phyloP scores from a whole-genome alignment of 768 basidiomycete species.

The Boletus subcaerulescens region DNA sequence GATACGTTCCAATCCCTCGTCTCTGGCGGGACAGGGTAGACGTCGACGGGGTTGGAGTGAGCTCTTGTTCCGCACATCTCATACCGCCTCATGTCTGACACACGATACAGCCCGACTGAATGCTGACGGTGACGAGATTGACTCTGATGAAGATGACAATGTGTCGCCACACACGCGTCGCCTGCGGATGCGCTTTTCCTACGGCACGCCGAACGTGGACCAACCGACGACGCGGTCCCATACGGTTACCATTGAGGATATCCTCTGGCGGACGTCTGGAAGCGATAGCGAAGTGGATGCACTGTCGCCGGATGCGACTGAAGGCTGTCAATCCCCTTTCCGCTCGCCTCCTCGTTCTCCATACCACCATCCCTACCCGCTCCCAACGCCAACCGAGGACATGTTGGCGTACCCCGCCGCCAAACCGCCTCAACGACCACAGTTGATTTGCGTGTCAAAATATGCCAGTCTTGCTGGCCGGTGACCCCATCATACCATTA shows the following conservation, averaged over 20 bases:
- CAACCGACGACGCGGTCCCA: conserved; percentile 32
- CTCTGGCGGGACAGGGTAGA: conserved; percentile 20
- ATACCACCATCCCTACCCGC: conserved; percentile 38
- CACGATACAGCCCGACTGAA: conserved; percentile 33
- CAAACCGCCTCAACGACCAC: conserved; percentile 9
- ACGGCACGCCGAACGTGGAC: conserved; percentile 14
- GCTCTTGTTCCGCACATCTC: conserved; percentile 3
- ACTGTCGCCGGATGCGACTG: conserved; percentile 20
- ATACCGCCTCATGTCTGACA: conserved; percentile 5
- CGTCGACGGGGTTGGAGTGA: conserved; percentile 35
- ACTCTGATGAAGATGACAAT: conserved; percentile 55
- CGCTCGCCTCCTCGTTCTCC: conserved; percentile 13
- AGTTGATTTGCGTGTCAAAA: conserved; percentile 22
- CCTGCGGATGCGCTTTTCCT: conserved; percentile 38
- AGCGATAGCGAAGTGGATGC: conserved; percentile 22
- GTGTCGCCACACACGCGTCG: conserved; percentile 50
- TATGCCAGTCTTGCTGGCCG: conserved; percentile 32
- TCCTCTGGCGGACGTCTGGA: conserved; percentile 22
- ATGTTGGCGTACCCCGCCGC: conserved; percentile 38
- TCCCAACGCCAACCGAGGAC: conserved; percentile 54
- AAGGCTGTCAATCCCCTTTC: conserved; percentile 13
- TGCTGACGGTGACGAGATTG: conserved; percentile 61
- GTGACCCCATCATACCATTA: conserved; percentile 9
- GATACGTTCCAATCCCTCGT: conserved; percentile 5
- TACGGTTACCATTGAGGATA: conserved; percentile 26